Evolutionary conservation across 352 stramenopile species (phyloP), one percentile per base, ranked within the genome.

Genomic region (Phytopythium sindhum): DNA sequence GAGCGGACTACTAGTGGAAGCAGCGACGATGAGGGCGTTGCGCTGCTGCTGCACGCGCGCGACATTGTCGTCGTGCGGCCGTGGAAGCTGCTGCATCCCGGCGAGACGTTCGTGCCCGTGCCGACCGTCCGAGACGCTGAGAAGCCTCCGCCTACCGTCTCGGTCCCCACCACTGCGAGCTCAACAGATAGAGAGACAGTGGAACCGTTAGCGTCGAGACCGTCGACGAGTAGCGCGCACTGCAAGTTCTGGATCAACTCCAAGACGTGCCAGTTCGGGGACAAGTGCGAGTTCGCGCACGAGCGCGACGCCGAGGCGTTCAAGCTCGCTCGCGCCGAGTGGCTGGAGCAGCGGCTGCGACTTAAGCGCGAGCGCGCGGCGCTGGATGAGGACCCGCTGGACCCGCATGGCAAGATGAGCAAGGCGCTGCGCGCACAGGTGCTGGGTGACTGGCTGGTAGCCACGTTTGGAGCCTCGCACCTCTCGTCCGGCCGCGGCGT

Each of bases 221-320:
- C 55, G 15, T 7, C 26, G 10, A 35, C 57, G 35, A 26, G 26
- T 3, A 39, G 31, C 8, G 55, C 65, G 35, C 78, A 89, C 42
- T 92, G 86, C 74, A 92, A 94, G 61, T 91, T 89, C 68, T 92
- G 84, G 81, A 90, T 94, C 70, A 94, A 92, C 68, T 90, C 84
- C 35, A 80, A 77, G 28, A 75, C 72, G 28, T 92, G 86, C 61
- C 83, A 92, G 52, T 69, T 81, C 28, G 80, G 86, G 19, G 74
- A 87, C 61, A 74, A 80, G 17, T 94, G 86, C 59, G 77, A 83
- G 63, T 80, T 88, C 39, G 78, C 77, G 37, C 86, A 94, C 57
- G 81, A 80, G 14, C 66, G 60, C 6, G 57, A 77, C 31, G 47
- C 69, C 1, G 78, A 89, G 21, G 62, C 82, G 11, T 35, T 51